A percentile compares a stretch with the other conserved stretches of the same genome.
Conservation (phyloP, 805 yeast species). For the Phaffomyces antillensis region DNA sequence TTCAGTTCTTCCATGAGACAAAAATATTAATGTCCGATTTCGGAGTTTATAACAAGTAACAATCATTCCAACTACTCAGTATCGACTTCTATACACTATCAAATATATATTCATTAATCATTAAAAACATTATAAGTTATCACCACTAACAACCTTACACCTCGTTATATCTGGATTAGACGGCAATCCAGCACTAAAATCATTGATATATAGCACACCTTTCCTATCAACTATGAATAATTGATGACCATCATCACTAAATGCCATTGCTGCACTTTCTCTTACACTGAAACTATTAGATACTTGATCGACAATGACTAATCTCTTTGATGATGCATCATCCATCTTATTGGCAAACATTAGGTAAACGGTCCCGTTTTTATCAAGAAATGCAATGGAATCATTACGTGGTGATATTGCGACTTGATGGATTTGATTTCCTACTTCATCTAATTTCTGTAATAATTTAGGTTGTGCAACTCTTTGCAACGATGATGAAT, state of each 20-base stretch:
- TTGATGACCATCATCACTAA: conserved; percentile 77
- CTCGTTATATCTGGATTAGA: conserved; percentile 8
- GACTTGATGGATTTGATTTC: conserved; percentile 66
- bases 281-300: conserved; percentile 63
- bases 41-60: no score
- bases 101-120: not conserved
- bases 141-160: not conserved
- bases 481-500: conserved; percentile 20
- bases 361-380: conserved; percentile 68
- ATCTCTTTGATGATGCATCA: conserved; percentile 40
- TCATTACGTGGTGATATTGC: conserved; percentile 83
- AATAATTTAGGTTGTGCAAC: conserved; percentile 56
- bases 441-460: conserved; percentile 69
- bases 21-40: no score
- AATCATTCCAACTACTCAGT: no score
- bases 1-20: no score
- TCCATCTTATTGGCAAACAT: conserved; percentile 56
- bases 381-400: conserved; percentile 72
- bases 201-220: conserved; percentile 72
- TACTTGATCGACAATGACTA: conserved; percentile 61
- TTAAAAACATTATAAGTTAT: not conserved
- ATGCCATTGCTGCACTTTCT: conserved; percentile 74
- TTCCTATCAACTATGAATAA: conserved; percentile 73
- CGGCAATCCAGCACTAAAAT: conserved; percentile 82
- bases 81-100: no score